Evolutionary conservation across 495 filamentous ascomycete species (phyloP), one percentile per base, ranked within the genome.

Genomic region (Xylona heveae): DNA sequence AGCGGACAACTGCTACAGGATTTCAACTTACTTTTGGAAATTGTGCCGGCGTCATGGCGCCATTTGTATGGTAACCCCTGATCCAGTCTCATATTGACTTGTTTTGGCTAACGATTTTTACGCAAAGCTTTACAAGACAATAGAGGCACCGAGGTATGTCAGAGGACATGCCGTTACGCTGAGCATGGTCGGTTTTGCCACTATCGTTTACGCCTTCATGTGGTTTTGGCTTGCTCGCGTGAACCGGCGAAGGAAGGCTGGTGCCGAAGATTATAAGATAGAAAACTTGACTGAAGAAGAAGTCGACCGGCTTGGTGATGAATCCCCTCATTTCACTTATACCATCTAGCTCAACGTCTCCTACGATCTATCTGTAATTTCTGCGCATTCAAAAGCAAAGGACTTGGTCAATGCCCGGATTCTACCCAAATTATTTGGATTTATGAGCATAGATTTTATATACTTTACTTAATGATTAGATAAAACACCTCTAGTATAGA

Each of bases 21-120:
- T 42, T 83, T 43, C 74, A 81, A 47, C 50, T 81, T 16, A 76
- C 67, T 0, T 60, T 71, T 26, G 76, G 73, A 9, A 81, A 81
- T 44, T 47, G 58, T 8, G 60, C 62, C 18, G 76, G 76, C 0
- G 71, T 82, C 34, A 71, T 78, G 67, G 58, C 69, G 2, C 62
- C 66, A 0, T 79, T 78, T 34, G 58, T 79, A 39, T 57, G n/a
- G 61, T 57, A 25, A 8, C 13, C 23, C 23, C 23, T 50, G 16
- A 7, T 6, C 29, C 31, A 4, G 15, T n/a, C 8, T 38, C 16
- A 16, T 36, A n/a, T n/a, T 3, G 13, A 23, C 1, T 8, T 13
- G 6, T 28, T 14, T 15, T 40, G 16, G 27, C 12, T 38, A 44
- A 31, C 9, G 37, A 9, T 48, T 33, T 14, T 25, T 28, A 19